phyloP scores from a whole-genome alignment of 768 basidiomycete genomes.

The Suillus brevipes region DNA sequence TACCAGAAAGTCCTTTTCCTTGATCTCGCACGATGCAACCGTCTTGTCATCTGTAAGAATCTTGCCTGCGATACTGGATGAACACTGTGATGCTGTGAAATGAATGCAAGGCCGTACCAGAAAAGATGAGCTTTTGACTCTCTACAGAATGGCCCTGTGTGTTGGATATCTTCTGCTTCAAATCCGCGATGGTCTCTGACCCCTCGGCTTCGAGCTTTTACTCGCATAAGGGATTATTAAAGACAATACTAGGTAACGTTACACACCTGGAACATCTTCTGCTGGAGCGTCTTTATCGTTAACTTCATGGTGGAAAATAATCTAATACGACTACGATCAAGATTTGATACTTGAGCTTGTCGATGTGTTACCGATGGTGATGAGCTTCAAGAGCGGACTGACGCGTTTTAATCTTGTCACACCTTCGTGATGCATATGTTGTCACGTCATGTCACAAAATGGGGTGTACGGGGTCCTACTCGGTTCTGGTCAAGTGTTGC shows the following conservation, averaged over 20 bases:
- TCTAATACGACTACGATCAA: conserved; percentile 9
- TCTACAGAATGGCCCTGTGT: conserved; percentile 72
- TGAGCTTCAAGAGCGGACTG: conserved; percentile 12
- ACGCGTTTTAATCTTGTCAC: conserved; percentile 16
- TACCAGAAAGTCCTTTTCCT: conserved; percentile 99
- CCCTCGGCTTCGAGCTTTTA: conserved; percentile 74
- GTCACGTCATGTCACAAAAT: conserved; percentile 21
- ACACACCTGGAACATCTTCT: conserved; percentile 82
- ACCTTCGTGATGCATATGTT: conserved; percentile 14
- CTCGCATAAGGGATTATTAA: background rate
- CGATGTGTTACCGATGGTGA: conserved; percentile 23
- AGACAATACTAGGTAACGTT: background rate
- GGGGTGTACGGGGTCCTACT: background rate
- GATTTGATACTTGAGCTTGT: conserved; percentile 7
- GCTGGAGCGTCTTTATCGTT: conserved; percentile 93
- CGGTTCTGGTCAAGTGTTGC: background rate
- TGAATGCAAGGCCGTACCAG: conserved; percentile 53
- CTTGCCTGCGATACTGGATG: conserved; percentile 61
- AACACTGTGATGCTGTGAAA: conserved; percentile 10
- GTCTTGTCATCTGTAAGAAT: conserved; percentile 87
- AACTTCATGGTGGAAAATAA: conserved; percentile 69
- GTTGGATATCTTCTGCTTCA: conserved; percentile 84
- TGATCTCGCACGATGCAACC: conserved; percentile 84
- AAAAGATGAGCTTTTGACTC: conserved; percentile 91
- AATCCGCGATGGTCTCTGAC: conserved; percentile 66